A percentile compares a stretch with the other conserved stretches of the same genome.
Evolutionary conservation across 2,329 filamentous ascomycete genomes (phyloP).

Genomic region (Penicillium janthinellum): DNA sequence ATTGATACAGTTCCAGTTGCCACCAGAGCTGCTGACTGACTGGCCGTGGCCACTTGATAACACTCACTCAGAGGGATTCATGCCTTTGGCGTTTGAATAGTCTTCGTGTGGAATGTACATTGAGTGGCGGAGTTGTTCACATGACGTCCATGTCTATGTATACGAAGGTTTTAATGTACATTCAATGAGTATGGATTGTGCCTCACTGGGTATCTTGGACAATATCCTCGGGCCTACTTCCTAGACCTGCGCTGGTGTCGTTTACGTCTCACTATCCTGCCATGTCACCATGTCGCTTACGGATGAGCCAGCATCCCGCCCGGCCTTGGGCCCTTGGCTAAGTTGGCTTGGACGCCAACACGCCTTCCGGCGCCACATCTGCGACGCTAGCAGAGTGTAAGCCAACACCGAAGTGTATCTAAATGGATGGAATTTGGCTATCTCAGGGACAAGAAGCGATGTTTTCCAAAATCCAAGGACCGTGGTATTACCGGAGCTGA

Average conservation of each 20-base stretch:
- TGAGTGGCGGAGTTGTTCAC: neutral
- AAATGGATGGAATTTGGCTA: too few relatives aligned
- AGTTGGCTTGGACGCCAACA: neutral
- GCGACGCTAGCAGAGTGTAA: neutral
- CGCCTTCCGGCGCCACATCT: neutral
- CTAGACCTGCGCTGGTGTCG: too few relatives aligned
- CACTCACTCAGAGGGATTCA: slow-evolving; percentile 25
- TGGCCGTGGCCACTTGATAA: slow-evolving; percentile 45
- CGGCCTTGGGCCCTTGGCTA: neutral
- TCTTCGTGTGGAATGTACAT: neutral
- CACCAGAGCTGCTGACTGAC: slow-evolving; percentile 43
- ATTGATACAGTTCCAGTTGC: slow-evolving; percentile 43
- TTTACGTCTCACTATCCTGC: too few relatives aligned
- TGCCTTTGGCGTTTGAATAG: slow-evolving; percentile 29
- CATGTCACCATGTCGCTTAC: too few relatives aligned
- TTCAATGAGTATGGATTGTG: too few relatives aligned
- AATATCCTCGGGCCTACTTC: too few relatives aligned
- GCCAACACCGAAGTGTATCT: neutral
- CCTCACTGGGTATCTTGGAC: too few relatives aligned
- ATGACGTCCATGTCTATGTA: too few relatives aligned
- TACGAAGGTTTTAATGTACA: too few relatives aligned
- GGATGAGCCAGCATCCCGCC: neutral
- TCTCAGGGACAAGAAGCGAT: too few relatives aligned
- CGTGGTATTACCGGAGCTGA: neutral
- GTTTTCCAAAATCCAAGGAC: neutral